Evolutionary conservation across 768 basidiomycete species (phyloP).

Genomic region (Suillus luteus): DNA sequence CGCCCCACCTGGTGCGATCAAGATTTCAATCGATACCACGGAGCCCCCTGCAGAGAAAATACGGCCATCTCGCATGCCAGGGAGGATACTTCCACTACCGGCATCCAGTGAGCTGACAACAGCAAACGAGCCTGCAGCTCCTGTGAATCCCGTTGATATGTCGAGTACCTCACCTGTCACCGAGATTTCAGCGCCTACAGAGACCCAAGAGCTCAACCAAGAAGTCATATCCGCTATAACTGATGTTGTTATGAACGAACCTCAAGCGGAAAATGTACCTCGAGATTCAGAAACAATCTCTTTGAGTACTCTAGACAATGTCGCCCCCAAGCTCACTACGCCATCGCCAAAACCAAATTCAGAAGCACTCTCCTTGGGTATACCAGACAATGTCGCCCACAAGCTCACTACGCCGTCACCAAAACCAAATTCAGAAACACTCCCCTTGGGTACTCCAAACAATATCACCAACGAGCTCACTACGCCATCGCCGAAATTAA

Average conservation of each 20-base stretch:
- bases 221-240: background rate
- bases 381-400: background rate
- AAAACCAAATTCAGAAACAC: background rate
- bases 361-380: background rate
- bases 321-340: background rate
- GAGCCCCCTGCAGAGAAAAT: background rate
- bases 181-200: background rate
- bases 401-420: background rate
- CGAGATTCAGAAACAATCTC: background rate
- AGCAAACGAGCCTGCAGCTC: background rate
- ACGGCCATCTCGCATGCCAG: conserved; percentile 7
- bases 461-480: background rate
- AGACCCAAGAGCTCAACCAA: background rate
- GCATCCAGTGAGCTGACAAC: background rate
- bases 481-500: background rate
- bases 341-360: background rate
- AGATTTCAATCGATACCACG: background rate
- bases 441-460: background rate
- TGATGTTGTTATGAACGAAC: background rate
- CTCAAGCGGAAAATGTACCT: background rate
- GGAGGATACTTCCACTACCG: conserved; percentile 4
- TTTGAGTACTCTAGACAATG: background rate
- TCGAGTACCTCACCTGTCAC: background rate
- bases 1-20: background rate
- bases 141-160: background rate